phyloP scores from a whole-genome alignment of 768 basidiomycete species.

The Kwoniella bestiolae region DNA sequence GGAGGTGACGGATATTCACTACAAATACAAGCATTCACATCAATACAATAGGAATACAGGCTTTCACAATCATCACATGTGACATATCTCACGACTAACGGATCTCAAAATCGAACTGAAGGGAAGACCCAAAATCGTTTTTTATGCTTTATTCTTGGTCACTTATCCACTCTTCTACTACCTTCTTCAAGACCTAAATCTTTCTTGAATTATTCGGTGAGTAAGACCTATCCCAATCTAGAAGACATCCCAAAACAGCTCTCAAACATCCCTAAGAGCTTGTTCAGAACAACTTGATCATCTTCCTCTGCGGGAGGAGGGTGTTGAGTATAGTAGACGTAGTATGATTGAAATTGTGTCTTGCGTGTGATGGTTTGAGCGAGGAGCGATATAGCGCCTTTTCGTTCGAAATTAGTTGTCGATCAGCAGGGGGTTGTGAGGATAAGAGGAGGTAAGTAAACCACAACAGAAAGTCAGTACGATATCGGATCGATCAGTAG shows the following conservation, averaged over 20 bases:
- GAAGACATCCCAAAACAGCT: constrained; percentile 30
- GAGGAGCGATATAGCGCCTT: constrained; percentile 20
- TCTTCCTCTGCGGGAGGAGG: constrained; percentile 12
- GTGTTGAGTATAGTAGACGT: neutral
- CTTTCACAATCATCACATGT: too few relatives aligned
- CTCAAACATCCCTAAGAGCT: constrained; percentile 27
- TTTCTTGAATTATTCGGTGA: neutral
- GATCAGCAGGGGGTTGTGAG: neutral
- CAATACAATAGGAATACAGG: too few relatives aligned
- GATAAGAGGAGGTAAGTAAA: neutral
- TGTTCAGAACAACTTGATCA: constrained; percentile 30
- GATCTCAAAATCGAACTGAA: neutral
- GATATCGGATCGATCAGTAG: neutral
- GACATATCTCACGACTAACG: neutral
- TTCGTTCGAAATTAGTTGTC: neutral
- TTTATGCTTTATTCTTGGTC: too few relatives aligned
- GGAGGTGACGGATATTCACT: too few relatives aligned
- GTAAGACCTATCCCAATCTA: neutral
- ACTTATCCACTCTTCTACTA: neutral
- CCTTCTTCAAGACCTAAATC: neutral
- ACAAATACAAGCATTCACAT: too few relatives aligned
- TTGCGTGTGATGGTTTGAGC: constrained; percentile 14
- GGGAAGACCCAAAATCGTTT: neutral
- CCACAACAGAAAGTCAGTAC: neutral
- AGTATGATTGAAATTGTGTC: neutral